A percentile compares a stretch with the other conserved stretches of the same genome.
These are phyloP conservation scores for Salix brachista DNA, from an alignment of 345 rosid genomes.

Conservation along the genomic window DNA sequence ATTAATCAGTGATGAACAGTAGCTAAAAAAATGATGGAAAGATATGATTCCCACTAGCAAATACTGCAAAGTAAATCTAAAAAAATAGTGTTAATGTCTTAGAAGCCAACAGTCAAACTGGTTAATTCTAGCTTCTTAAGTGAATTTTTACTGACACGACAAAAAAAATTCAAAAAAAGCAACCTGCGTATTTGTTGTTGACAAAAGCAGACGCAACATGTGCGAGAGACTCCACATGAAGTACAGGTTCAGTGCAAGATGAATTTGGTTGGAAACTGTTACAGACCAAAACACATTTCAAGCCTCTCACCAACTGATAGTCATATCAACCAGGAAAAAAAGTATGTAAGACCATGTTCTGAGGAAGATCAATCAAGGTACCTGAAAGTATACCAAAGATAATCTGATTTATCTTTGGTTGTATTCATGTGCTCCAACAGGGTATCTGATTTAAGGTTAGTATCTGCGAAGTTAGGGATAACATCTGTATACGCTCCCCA, in stretches of 20 bases:
- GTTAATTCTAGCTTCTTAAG: too few relatives aligned
- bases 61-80: too few relatives aligned
- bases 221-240: slow-evolving; percentile 21
- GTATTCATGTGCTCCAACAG: slow-evolving; percentile 17
- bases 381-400: slow-evolving; percentile 28
- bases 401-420: slow-evolving; percentile 24
- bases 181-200: slow-evolving; percentile 19
- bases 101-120: too few relatives aligned
- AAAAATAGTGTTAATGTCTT: too few relatives aligned
- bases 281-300: neutral
- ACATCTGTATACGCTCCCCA: slow-evolving; percentile 61
- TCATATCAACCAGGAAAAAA: neutral
- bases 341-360: neutral
- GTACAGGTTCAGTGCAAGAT: slow-evolving; percentile 33
- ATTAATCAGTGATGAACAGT: too few relatives aligned
- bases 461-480: slow-evolving; percentile 30
- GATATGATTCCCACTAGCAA: too few relatives aligned
- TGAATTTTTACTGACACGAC: too few relatives aligned
- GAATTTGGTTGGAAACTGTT: slow-evolving; percentile 49
- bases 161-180: too few relatives aligned
- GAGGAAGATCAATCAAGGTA: neutral
- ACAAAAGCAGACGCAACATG: slow-evolving; percentile 24
- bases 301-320: too few relatives aligned
- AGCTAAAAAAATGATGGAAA: too few relatives aligned
- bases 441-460: slow-evolving; percentile 2